Evolutionary conservation across 257 asterid genomes (phyloP), one percentile per base, ranked within the genome.

Genomic region (Solanum ossicruentum): DNA sequence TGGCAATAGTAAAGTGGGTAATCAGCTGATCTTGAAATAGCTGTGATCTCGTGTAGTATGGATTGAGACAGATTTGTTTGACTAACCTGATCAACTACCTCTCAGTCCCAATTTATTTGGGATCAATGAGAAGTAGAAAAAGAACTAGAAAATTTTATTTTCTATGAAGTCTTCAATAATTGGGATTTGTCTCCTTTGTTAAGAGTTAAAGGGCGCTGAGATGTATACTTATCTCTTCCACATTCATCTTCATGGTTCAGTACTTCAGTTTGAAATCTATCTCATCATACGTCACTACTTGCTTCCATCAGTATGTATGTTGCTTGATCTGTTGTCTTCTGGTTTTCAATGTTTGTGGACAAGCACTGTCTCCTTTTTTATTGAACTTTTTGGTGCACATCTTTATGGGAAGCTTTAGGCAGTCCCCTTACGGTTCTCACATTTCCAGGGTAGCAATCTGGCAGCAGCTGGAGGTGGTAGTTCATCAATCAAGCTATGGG

Each of bases 381-480:
- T 73, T 75, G 4, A 23, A 49, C 8, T 75, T 75, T 75, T 26
- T 2, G 12, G 39, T 2, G 12, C 61, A 75, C 61, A 3, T 16
- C 65, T 26, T 26, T 78, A 78, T 78, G 6, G 49, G 45, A 78
- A 16, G 28, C 21, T 78, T 9, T 26, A 51, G 82, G 82, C 41
- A 26, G 45, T 28, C 65, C 15, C 15, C 65, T 78, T 78, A 78
- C 17, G 65, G 4, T 78, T 78, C 7, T 78, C 65, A 26, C 2
- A 52, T 67, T 77, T 85, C 71, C 92, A 96, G 98, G 99, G 98
- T 66, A 94, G 93, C 75, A 86, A 92, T n/a, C 91, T 97, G 28
- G 99, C 98, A 5, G 98, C 95, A 86, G 98, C 99, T 32, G 99
- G 99, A 88, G 99, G 99, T 45, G 94, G 99, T 63, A 95, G 99